A percentile compares a stretch with the other conserved stretches of the same genome.
These are phyloP conservation scores for Nicotiana attenuata DNA, from an alignment of 257 asterid species.

Conservation along the genomic window DNA sequence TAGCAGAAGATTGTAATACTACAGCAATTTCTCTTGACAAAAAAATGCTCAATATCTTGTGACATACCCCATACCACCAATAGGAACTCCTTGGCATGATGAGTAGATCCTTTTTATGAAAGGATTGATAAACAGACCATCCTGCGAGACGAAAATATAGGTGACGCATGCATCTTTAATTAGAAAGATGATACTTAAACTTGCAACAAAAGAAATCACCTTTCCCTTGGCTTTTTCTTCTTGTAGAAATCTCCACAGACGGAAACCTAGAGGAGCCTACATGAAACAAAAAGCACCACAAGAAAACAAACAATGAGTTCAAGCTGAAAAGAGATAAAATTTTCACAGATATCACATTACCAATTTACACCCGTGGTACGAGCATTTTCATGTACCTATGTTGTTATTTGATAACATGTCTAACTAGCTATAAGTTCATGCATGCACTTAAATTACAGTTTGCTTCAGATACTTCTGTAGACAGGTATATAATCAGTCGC, in stretches of 20 bases:
- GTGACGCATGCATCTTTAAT: neutral
- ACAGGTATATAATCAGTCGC: neutral
- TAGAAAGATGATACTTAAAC: slow-evolving; percentile 13
- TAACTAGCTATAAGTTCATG: neutral
- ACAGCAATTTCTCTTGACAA: neutral
- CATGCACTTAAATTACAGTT: neutral
- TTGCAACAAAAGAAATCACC: slow-evolving; percentile 30
- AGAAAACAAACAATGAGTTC: neutral
- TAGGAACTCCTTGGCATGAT: slow-evolving; percentile 91
- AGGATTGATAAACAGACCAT: slow-evolving; percentile 63
- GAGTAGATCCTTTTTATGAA: slow-evolving; percentile 63
- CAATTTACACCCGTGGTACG: neutral
- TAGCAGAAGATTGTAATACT: neutral
- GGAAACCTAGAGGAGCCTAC: slow-evolving; percentile 89
- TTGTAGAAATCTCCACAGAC: slow-evolving; percentile 66
- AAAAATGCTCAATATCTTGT: neutral
- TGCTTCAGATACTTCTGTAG: neutral
- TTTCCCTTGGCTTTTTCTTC: slow-evolving; percentile 38
- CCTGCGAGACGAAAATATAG: slow-evolving; percentile 43
- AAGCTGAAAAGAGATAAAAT: neutral
- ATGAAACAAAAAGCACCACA: slow-evolving; percentile 13
- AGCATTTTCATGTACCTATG: neutral
- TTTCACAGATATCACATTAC: neutral
- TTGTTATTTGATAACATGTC: neutral
- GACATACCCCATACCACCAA: slow-evolving; percentile 94